Evolutionary conservation across 2,329 filamentous ascomycete species (phyloP).

Genomic region (Penicillium sp.): DNA sequence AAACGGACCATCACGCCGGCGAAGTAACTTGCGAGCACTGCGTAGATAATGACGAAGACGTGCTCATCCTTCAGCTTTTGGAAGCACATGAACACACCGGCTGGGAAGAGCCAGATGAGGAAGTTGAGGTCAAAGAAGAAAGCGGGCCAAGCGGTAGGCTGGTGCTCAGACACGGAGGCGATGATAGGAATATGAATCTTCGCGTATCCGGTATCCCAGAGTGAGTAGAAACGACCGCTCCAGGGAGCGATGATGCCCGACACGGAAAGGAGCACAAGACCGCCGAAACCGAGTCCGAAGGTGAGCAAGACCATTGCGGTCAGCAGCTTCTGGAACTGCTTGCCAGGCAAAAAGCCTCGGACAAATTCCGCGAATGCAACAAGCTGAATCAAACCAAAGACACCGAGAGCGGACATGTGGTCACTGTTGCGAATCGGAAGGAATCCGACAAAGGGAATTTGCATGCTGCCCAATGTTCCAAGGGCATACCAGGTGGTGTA

Average conservation of each 20-base stretch:
- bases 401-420: slow-evolving; percentile 93
- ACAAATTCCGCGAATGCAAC: slow-evolving; percentile 89
- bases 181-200: slow-evolving; percentile 99
- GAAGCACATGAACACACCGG: slow-evolving; percentile 98
- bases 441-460: slow-evolving; percentile 98
- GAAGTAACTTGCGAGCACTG: slow-evolving; percentile 96
- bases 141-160: slow-evolving; percentile 96
- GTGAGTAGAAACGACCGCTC: slow-evolving; percentile 97
- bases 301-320: slow-evolving; percentile 67
- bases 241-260: slow-evolving; percentile 92
- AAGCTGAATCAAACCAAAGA: slow-evolving; percentile 92
- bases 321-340: slow-evolving; percentile 90
- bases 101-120: slow-evolving; percentile 98
- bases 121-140: slow-evolving; percentile 99
- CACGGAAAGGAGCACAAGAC: slow-evolving; percentile 76
- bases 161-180: slow-evolving; percentile 98
- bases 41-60: slow-evolving; percentile 95
- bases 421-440: slow-evolving; percentile 93
- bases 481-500: slow-evolving; percentile 98
- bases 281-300: slow-evolving; percentile 65
- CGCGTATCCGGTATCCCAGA: slow-evolving; percentile 97
- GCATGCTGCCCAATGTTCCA: slow-evolving; percentile 95
- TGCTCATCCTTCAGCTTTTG: slow-evolving; percentile 89
- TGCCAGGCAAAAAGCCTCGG: slow-evolving; percentile 77
- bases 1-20: slow-evolving; percentile 98